phyloP scores from a whole-genome alignment of 2,329 filamentous ascomycete species.

The Trichoderma sp. region DNA sequence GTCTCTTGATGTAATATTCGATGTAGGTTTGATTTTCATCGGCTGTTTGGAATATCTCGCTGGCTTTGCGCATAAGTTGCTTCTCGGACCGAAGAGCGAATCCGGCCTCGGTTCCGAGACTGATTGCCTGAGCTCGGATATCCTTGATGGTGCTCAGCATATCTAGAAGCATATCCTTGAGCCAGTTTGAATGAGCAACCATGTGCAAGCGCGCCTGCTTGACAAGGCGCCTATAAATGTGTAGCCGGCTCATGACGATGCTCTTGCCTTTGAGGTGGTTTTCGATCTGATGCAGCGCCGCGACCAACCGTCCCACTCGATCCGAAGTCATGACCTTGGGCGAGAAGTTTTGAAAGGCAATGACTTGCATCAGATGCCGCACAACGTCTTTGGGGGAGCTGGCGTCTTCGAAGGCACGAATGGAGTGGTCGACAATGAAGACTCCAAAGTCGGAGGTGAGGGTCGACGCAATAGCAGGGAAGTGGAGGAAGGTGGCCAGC shows the following conservation, averaged over 20 bases:
- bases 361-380: constrained; percentile 76
- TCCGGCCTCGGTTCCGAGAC: constrained; percentile 71
- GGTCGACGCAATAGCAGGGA: constrained; percentile 67
- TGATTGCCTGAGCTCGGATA: constrained; percentile 72
- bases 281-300: constrained; percentile 71
- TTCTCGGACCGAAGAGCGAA: constrained; percentile 70
- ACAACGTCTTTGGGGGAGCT: constrained; percentile 74
- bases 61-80: constrained; percentile 65
- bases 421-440: constrained; percentile 80
- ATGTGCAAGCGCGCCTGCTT: constrained; percentile 72
- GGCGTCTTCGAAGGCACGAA: constrained; percentile 70
- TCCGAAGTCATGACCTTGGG: constrained; percentile 72
- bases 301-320: constrained; percentile 70
- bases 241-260: constrained; percentile 73
- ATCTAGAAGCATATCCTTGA: constrained; percentile 78
- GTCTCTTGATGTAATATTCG: constrained; percentile 66
- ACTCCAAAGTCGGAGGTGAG: constrained; percentile 77
- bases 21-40: constrained; percentile 63
- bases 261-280: constrained; percentile 77
- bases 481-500: constrained; percentile 74
- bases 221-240: constrained; percentile 77
- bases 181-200: constrained; percentile 73
- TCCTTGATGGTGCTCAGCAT: constrained; percentile 80
- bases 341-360: constrained; percentile 79
- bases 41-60: constrained; percentile 61